Evolutionary conservation across 345 rosid genomes (phyloP).

Genomic region (Eucalyptus erythrocorys): DNA sequence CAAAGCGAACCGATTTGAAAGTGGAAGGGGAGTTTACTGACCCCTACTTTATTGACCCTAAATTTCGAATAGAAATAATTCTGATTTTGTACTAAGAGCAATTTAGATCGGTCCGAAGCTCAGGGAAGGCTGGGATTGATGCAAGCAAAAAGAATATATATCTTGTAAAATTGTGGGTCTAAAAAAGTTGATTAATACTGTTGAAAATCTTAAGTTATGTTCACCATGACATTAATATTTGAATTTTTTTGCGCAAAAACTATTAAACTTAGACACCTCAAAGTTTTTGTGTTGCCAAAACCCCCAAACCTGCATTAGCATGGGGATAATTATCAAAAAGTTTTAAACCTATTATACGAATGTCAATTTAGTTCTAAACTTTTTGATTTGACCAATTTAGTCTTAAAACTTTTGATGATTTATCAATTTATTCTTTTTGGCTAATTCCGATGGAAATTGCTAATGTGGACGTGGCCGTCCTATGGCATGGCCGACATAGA

Average conservation of each 20-base stretch:
- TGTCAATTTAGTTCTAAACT: background rate
- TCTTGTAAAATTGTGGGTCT: background rate
- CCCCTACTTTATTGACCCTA: background rate
- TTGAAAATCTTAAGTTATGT: background rate
- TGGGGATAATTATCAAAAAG: background rate
- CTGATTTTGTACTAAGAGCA: background rate
- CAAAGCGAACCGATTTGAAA: background rate
- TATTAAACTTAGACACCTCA: background rate
- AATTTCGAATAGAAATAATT: background rate
- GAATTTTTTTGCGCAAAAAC: background rate
- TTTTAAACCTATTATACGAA: fast-evolving
- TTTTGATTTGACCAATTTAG: background rate
- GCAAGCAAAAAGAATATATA: background rate
- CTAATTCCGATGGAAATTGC: fast-evolving
- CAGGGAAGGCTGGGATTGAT: background rate
- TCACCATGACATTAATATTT: background rate
- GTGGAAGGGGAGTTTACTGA: background rate
- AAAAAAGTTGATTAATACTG: background rate
- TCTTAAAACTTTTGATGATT: background rate
- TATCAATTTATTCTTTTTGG: background rate
- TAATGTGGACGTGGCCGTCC: fast-evolving
- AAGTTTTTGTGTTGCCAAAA: background rate
- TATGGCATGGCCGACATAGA: background rate
- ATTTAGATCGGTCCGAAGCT: background rate
- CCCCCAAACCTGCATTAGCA: background rate